Percentiles rank a stretch among this genome's conserved stretches.
These are phyloP conservation scores for Neopestalotiopsis rosae DNA, from an alignment of 2,329 filamentous ascomycete genomes.

Conservation along the genomic window DNA sequence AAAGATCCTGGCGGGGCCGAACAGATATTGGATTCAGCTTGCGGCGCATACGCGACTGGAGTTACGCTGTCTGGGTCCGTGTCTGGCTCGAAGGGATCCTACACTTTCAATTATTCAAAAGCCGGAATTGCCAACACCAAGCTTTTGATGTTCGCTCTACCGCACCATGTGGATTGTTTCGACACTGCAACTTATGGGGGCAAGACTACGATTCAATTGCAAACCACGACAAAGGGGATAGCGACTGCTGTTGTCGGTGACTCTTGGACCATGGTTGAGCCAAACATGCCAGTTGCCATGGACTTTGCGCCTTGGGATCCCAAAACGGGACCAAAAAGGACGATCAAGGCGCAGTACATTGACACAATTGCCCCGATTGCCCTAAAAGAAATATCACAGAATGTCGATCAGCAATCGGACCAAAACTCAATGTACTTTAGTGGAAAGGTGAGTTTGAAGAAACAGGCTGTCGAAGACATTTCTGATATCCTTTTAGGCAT, in stretches of 20 bases:
- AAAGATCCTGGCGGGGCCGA: constrained; percentile 75
- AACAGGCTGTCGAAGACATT: constrained; percentile 28
- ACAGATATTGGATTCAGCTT: constrained; percentile 73
- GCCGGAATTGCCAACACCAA: constrained; percentile 63
- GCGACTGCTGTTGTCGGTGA: constrained; percentile 75
- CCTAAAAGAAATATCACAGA: constrained; percentile 74
- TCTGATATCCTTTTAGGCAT: constrained; percentile 48
- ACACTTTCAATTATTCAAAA: constrained; percentile 76
- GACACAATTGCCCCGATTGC: constrained; percentile 66
- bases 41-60: constrained; percentile 74
- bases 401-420: constrained; percentile 75
- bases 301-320: constrained; percentile 81
- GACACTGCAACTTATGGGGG: constrained; percentile 58
- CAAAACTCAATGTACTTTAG: constrained; percentile 91
- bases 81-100: constrained; percentile 66
- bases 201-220: constrained; percentile 64
- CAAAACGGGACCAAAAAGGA: constrained; percentile 48
- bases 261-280: constrained; percentile 79
- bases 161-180: constrained; percentile 84
- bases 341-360: constrained; percentile 60
- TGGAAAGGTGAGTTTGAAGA: constrained; percentile 66
- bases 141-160: constrained; percentile 85
- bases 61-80: constrained; percentile 69
- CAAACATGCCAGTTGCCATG: constrained; percentile 73
- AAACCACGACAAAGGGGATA: constrained; percentile 84